These are phyloP conservation scores for Lecanicillium sp. DNA, from an alignment of 2,329 filamentous ascomycete genomes.

Conservation along the genomic window DNA sequence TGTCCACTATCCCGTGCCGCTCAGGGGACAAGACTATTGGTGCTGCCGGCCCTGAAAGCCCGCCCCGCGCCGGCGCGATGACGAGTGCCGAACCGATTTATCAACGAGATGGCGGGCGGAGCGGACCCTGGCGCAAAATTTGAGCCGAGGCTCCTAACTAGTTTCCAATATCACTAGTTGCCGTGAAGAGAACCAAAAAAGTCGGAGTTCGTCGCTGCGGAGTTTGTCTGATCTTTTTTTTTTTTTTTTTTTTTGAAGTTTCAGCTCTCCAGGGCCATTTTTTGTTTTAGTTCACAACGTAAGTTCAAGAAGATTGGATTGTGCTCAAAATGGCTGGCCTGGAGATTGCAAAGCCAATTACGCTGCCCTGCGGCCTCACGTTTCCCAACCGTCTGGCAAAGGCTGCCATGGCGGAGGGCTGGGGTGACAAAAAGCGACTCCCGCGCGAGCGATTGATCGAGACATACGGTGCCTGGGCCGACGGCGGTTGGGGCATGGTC, in stretches of 20 bases:
- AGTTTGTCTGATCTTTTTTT: not conserved
- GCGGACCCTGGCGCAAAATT: not conserved
- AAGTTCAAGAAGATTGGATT: not conserved
- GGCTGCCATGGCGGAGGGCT: slow-evolving; percentile 44
- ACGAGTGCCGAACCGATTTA: not conserved
- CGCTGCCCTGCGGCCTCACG: slow-evolving; percentile 48
- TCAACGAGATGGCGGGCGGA: not conserved
- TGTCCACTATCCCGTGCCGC: no score
- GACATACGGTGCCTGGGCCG: slow-evolving; percentile 48
- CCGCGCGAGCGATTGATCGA: slow-evolving; percentile 37
- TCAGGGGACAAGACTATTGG: no score
- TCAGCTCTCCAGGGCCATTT: not conserved
- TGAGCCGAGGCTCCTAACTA: slow-evolving; percentile 1
- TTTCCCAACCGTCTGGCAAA: slow-evolving; percentile 50
- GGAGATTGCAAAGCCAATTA: slow-evolving; percentile 31
- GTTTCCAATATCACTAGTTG: not conserved
- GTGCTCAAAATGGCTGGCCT: not conserved
- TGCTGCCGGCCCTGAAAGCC: no score
- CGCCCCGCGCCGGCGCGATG: not conserved
- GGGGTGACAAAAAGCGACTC: slow-evolving; percentile 35
- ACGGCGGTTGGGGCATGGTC: slow-evolving; percentile 46
- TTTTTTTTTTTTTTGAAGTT: not conserved
- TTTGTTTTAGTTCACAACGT: not conserved
- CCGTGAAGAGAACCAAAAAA: not conserved
- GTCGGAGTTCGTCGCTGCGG: not conserved